Conservation (phyloP, 306 rosid genomes). For the Quercus bicolor region DNA sequence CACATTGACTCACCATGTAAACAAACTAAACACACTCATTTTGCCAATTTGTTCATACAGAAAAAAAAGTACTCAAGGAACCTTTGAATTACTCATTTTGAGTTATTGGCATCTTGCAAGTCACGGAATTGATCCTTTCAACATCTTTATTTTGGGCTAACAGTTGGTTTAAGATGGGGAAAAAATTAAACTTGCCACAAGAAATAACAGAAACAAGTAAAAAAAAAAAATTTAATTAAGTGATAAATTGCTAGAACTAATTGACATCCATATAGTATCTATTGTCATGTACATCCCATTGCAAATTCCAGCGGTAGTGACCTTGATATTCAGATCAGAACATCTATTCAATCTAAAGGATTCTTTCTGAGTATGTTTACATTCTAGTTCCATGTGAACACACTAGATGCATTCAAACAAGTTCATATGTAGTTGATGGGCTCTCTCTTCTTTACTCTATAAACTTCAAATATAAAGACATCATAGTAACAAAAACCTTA, state of each 20-base stretch:
- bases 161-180: background rate
- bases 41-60: background rate
- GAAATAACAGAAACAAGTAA: background rate
- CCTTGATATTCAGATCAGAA: no score
- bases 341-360: no score
- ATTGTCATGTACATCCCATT: no score
- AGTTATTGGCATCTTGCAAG: background rate
- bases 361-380: no score
- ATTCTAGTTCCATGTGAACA: no score
- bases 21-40: background rate
- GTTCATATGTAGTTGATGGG: no score
- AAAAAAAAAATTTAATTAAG: no score
- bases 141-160: background rate
- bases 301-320: no score
- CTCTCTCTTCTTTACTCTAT: no score
- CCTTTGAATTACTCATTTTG: background rate
- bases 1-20: background rate
- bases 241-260: no score
- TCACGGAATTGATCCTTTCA: background rate
- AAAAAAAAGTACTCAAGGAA: background rate
- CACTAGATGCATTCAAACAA: no score
- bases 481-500: background rate
- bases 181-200: background rate
- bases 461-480: background rate
- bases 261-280: no score